Base-by-base conservation (phyloP, 495 filamentous ascomycete genomes). In the Extremus antarcticus region DNA sequence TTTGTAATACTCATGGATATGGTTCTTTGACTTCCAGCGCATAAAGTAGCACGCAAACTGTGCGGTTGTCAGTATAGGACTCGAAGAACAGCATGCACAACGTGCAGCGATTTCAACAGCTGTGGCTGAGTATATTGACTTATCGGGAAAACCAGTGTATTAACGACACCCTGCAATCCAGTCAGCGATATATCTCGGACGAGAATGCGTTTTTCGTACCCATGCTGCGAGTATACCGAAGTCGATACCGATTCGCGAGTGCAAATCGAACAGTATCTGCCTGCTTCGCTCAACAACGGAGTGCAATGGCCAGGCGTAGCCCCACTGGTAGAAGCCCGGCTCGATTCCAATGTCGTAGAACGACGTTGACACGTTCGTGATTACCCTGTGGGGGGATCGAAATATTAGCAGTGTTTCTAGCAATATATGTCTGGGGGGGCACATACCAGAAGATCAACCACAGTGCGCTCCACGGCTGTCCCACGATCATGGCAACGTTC, bases 381-480 rank as follows among this genome's bases (percentile, higher is more conserved):
- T 84, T 24, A 87, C 80, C 29, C n/a, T n/a, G n/a, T n/a, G n/a
- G n/a, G n/a, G n/a, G n/a, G n/a, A n/a, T n/a, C n/a, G n/a, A n/a
- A n/a, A n/a, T n/a, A n/a, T n/a, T n/a, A n/a, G n/a, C n/a, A n/a
- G n/a, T n/a, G n/a, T n/a, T n/a, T n/a, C n/a, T n/a, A n/a, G n/a
- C n/a, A n/a, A n/a, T n/a, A n/a, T n/a, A n/a, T n/a, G n/a, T n/a
- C n/a, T n/a, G n/a, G n/a, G n/a, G n/a, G n/a, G n/a, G n/a, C n/a
- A n/a, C n/a, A n/a, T n/a, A n/a, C 84, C 83, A 87, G 63, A 87
- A 87, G 55, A 88, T 85, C 2, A 88, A 65, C 76, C 84, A 87
- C 16, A 86, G 68, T 0, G 81, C 75, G 10, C 79, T 84, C 78
- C 79, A 88, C 0, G 82, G 83, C 52, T 76, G 70, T 0, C 84